Base-by-base conservation (phyloP, 192 early-diverging fungal species). In the Coemansia sp. region DNA sequence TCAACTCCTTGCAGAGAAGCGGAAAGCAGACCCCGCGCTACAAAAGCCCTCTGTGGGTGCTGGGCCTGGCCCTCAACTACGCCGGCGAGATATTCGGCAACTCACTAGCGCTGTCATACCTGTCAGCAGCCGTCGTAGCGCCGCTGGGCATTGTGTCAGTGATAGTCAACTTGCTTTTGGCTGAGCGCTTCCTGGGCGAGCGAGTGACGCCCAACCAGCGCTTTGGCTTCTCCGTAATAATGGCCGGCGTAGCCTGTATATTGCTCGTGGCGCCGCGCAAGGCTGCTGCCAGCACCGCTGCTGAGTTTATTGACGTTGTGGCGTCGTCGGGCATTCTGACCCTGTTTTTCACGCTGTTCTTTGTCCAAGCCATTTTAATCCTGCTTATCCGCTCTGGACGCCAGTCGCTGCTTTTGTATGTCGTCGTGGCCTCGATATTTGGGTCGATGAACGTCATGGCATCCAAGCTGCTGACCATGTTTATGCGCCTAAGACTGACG, bases 361-460 rank as follows among this genome's bases (percentile, higher is more conserved):
- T 73, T 24, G 62, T 71, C 6, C 73, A 71, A 61, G 68, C 61
- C 0, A 56, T 45, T 62, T 41, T 84, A 61, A 67, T 78, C 50
- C 19, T 50, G 53, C 10, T 76, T 63, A 73, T 78, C 22, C 63
- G 70, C 3, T 8, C 39, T 0, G 76, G 76, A 19, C 66, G 55
- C 12, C 68, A 72, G 67, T 73, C 76, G 46, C 53, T 83, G 61
- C 72, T 78, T 24, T 46, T 76, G 64, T 78, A 74, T 8, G 76
- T 76, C 0, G 22, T 78, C 64, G 76, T 76, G 42, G 72, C 82
- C 9, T 69, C 76, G 40, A 55, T 83, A 20, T 83, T 83, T 55
- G 82, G 82, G 3, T 51, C 82, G 48, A 75, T 83, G 82, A 83
- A 78, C 56, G 82, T 83, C 11, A 78, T 78, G 76, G 76, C 68